Conservation (phyloP, 2,329 filamentous ascomycete species). For the Cryphonectria carpinicola region DNA sequence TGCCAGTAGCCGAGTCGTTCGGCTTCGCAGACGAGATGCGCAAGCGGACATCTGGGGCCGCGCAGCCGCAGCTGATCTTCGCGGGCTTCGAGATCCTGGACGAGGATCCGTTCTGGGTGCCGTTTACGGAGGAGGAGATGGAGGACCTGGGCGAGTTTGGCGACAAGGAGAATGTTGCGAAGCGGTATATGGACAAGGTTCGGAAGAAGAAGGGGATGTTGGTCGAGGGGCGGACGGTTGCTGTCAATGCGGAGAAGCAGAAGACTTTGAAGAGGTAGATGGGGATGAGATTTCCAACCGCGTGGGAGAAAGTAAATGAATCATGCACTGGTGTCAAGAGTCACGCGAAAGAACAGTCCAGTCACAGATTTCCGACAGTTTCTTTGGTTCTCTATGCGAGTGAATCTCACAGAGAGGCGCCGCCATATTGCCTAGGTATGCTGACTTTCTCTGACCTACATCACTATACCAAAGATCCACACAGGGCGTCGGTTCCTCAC, state of each 20-base stretch:
- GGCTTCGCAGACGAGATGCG: slow-evolving; percentile 96
- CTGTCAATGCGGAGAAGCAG: slow-evolving; percentile 91
- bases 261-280: slow-evolving; percentile 66
- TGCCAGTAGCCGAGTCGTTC: slow-evolving; percentile 94
- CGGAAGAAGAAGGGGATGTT: slow-evolving; percentile 84
- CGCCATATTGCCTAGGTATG: no score
- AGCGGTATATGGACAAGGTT: slow-evolving; percentile 92
- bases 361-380: not conserved
- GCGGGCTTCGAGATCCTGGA: slow-evolving; percentile 90
- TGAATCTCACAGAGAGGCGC: no score
- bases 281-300: not conserved
- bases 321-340: not conserved
- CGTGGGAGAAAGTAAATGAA: no score
- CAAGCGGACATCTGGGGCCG: slow-evolving; percentile 87
- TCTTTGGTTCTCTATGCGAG: not conserved
- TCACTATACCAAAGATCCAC: not conserved
- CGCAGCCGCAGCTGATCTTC: slow-evolving; percentile 91
- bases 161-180: slow-evolving; percentile 93
- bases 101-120: slow-evolving; percentile 97
- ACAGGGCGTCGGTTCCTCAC: no score
- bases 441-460: no score
- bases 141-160: slow-evolving; percentile 95
- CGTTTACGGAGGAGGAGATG: slow-evolving; percentile 92
- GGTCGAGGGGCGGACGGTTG: slow-evolving; percentile 75
- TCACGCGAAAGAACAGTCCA: no score